Base-by-base conservation (phyloP, 441 rosid genomes). In the Eruca vesicaria region DNA sequence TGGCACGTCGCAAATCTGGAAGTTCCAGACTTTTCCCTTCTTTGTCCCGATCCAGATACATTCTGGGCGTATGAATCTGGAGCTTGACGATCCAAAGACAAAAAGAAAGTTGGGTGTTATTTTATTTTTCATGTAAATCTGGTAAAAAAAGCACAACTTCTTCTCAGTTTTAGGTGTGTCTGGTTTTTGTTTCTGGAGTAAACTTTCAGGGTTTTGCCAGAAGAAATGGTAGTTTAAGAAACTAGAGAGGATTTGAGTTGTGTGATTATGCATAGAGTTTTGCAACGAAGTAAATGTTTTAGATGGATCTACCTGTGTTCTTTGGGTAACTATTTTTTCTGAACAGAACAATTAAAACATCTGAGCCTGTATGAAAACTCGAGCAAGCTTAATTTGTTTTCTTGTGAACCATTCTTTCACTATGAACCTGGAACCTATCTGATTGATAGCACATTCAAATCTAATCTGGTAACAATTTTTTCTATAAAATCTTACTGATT, bases 1-100 rank as follows among this genome's bases (percentile, higher is more conserved):
- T 90, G 97, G 97, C 98, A 93, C 72, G 84, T 96, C 15, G 99
- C 97, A 15, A 96, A 96, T 85, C 84, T 96, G 3, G 97, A 96
- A 83, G 85, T 92, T 62, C 86, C 84, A 50, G 99, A 96, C 77
- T 83, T 86, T 52, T 89, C 98, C 48, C 87, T 91, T 68, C 89
- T 86, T 83, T 86, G 94, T 75, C 86, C 94, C 0, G 97, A 93
- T 82, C 96, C 97, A 7, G 93, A 93, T 79, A 79, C 95, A 9
- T 96, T 93, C 81, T 96, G 99, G 99, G 96, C 93, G 6, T 84
- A 89, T 57, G 99, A 95, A 71, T 75, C 96, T 15, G 80, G 76
- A 73, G 86, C 88, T 65, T 88, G 89, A 89, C 59, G 20, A 33
- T 50, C 70, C 18, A 12, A 48, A 67, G 48, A 66, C 19, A 21